These are phyloP conservation scores for Chytridium lagenaria DNA, from an alignment of 371 early-diverging fungal genomes.

Conservation along the genomic window DNA sequence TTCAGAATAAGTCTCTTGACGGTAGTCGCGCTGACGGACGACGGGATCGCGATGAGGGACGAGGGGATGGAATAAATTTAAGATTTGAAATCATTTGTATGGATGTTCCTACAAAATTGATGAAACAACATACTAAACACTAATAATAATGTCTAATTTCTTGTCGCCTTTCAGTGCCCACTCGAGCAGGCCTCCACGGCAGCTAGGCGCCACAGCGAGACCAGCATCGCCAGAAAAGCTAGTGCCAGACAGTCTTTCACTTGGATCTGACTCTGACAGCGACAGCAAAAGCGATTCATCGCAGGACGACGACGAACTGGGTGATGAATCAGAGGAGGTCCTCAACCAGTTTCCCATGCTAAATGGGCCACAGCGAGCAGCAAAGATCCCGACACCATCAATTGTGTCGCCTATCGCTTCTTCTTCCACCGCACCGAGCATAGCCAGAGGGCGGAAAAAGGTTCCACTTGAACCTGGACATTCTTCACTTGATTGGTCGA, in stretches of 20 bases:
- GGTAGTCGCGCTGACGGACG: too few relatives aligned
- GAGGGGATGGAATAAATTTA: too few relatives aligned
- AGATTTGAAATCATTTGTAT: too few relatives aligned
- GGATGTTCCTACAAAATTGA: too few relatives aligned
- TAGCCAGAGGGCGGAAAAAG: constrained; percentile 52
- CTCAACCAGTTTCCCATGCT: constrained; percentile 11
- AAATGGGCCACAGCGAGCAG: not conserved
- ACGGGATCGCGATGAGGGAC: too few relatives aligned
- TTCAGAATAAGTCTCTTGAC: too few relatives aligned
- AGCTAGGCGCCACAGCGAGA: not conserved
- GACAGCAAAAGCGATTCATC: not conserved
- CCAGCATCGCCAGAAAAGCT: not conserved
- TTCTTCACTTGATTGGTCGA: constrained; percentile 92
- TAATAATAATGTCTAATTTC: not conserved
- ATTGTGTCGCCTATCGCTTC: not conserved
- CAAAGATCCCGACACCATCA: not conserved
- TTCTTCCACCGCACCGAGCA: not conserved
- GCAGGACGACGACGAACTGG: constrained; percentile 2
- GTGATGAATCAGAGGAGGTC: not conserved
- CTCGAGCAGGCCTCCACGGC: not conserved
- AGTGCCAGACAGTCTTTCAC: not conserved
- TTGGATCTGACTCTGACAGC: not conserved
- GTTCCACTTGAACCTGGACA: constrained; percentile 86
- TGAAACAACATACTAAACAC: too few relatives aligned
- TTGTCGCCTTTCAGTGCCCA: not conserved